These are phyloP conservation scores for Bodo saltans DNA, from an alignment of 78 protist species.

Conservation along the genomic window DNA sequence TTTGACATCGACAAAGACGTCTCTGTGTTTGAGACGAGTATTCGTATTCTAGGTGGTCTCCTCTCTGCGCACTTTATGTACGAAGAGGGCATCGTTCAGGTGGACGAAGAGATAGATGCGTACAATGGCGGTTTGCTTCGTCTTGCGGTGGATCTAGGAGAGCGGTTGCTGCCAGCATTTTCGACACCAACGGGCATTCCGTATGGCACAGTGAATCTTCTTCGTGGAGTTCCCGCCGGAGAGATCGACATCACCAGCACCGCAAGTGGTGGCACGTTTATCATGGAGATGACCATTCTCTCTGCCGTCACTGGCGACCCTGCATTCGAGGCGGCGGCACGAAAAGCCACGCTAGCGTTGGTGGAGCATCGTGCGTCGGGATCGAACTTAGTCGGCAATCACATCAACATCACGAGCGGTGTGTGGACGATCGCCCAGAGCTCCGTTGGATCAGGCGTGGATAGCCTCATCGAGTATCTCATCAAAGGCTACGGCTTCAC, in stretches of 20 bases:
- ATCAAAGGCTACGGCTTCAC: slow-evolving; percentile 57
- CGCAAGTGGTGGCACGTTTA: slow-evolving; percentile 79
- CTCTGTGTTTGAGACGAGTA: slow-evolving; percentile 90
- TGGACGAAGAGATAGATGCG: too few species aligned
- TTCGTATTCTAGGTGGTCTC: slow-evolving; percentile 90
- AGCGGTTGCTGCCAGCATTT: slow-evolving; percentile 77
- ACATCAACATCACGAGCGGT: slow-evolving; percentile 62
- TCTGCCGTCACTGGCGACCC: slow-evolving; percentile 51
- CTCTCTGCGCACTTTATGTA: slow-evolving; percentile 39
- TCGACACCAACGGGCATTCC: slow-evolving; percentile 90
- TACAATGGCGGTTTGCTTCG: slow-evolving; percentile 60
- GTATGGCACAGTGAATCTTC: slow-evolving; percentile 74
- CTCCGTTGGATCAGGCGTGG: slow-evolving; percentile 77
- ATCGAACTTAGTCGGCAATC: slow-evolving; percentile 70
- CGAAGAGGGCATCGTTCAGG: too few species aligned
- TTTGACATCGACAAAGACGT: slow-evolving; percentile 61
- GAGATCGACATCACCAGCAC: slow-evolving; percentile 73
- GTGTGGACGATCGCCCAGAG: slow-evolving; percentile 68
- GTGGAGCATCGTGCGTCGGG: not conserved
- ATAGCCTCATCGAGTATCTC: slow-evolving; percentile 83
- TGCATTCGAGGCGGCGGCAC: slow-evolving; percentile 25
- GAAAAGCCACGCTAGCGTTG: not conserved
- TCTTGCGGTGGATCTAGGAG: slow-evolving; percentile 73
- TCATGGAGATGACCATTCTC: slow-evolving; percentile 70
- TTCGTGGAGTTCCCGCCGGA: slow-evolving; percentile 64